A percentile compares a stretch with the other conserved stretches of the same genome.
phyloP scores from a whole-genome alignment of 1,139 yeast genomes.

The Sugiyamaella paludigena region DNA sequence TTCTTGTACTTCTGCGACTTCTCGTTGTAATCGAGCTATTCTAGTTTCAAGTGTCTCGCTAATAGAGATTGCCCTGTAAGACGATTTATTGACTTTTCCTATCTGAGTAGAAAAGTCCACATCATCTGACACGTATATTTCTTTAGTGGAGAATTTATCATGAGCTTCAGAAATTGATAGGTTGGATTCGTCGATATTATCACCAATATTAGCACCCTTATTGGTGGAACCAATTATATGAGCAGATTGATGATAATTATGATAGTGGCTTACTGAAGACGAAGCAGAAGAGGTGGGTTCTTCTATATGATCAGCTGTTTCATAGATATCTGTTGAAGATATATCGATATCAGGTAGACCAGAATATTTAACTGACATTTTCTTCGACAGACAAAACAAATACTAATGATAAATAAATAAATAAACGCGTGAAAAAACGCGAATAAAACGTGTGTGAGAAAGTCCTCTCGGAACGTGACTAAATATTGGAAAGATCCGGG shows the following conservation, averaged over 20 bases:
- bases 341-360: slow-evolving; percentile 14
- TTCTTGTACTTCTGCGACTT: slow-evolving; percentile 43
- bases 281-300: not conserved
- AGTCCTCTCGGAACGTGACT: no score
- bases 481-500: no score
- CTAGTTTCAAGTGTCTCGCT: slow-evolving; percentile 39
- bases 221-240: not conserved
- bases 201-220: not conserved
- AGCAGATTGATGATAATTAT: not conserved
- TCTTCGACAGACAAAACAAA: not conserved
- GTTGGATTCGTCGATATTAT: slow-evolving; percentile 9
- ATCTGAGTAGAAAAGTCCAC: slow-evolving; percentile 16
- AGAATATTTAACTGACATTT: slow-evolving; percentile 10
- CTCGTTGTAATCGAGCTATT: slow-evolving; percentile 46
- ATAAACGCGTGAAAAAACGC: no score
- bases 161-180: slow-evolving; percentile 11
- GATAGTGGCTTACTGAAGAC: not conserved
- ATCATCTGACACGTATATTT: slow-evolving; percentile 18
- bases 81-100: slow-evolving; percentile 1
- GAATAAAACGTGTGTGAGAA: no score
- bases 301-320: slow-evolving; percentile 15
- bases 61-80: slow-evolving; percentile 13
- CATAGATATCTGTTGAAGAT: slow-evolving; percentile 21
- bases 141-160: slow-evolving; percentile 20
- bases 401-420: not conserved